phyloP scores from a whole-genome alignment of 2,329 filamentous ascomycete species.

The Ophiostoma quercus region DNA sequence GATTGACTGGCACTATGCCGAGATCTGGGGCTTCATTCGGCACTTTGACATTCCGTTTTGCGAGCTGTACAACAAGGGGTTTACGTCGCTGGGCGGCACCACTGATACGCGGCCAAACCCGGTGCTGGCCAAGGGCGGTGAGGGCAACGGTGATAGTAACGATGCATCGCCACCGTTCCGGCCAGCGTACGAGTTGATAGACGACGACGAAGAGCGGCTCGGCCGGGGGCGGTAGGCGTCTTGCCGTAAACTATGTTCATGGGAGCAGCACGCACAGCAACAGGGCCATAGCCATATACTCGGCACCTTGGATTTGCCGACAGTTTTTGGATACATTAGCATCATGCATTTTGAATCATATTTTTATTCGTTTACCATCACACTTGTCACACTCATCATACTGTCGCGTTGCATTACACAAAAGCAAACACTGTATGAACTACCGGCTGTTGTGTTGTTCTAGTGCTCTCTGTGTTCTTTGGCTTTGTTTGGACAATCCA shows the following conservation, averaged over 20 bases:
- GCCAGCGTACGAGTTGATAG: slow-evolving; percentile 69
- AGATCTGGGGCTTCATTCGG: slow-evolving; percentile 87
- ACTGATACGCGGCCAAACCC: slow-evolving; percentile 89
- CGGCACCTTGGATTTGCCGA: not conserved
- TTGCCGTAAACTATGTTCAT: not conserved
- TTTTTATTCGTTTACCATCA: not conserved
- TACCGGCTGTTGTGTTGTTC: not conserved
- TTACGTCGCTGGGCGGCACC: slow-evolving; percentile 75
- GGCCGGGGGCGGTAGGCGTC: slow-evolving; percentile 56
- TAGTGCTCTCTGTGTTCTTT: not conserved
- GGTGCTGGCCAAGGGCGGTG: slow-evolving; percentile 46
- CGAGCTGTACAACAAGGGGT: slow-evolving; percentile 65
- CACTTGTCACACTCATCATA: not conserved
- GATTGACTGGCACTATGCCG: slow-evolving; percentile 94
- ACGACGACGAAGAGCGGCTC: slow-evolving; percentile 72
- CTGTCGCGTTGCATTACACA: not conserved
- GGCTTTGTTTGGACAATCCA: not conserved
- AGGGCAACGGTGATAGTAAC: slow-evolving; percentile 26
- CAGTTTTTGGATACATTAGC: not conserved
- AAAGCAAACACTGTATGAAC: not conserved
- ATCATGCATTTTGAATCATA: not conserved
- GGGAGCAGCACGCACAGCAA: not conserved
- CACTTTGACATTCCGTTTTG: slow-evolving; percentile 80
- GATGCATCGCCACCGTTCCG: slow-evolving; percentile 46
- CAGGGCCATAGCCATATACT: not conserved